Conservation (phyloP, 208 protist genomes). For the Trichomonas gallinae region DNA sequence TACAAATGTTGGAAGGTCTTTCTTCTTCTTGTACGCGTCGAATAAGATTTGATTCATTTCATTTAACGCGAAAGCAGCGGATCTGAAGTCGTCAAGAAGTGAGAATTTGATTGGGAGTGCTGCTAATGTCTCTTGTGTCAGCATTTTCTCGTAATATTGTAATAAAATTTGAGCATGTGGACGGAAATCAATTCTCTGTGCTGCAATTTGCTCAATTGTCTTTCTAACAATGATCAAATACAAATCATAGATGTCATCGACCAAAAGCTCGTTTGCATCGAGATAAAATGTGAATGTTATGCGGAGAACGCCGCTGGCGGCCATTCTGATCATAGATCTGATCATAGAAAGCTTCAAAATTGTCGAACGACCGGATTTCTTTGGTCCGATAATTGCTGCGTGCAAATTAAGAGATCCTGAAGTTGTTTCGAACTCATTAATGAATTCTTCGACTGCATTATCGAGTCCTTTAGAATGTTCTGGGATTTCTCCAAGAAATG, state of each 20-base stretch:
- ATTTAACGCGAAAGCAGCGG: background rate
- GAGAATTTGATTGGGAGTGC: background rate
- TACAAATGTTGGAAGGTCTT: background rate
- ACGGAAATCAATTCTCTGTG: background rate
- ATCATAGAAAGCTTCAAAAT: background rate
- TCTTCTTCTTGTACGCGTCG: background rate
- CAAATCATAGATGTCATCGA: background rate
- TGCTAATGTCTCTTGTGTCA: background rate
- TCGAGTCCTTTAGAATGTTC: background rate
- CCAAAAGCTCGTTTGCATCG: background rate
- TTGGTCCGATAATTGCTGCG: background rate
- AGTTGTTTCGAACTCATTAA: background rate
- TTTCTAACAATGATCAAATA: background rate
- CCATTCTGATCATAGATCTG: background rate
- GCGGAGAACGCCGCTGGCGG: background rate
- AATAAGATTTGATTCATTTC: background rate
- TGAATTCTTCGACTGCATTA: background rate
- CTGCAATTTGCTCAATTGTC: background rate
- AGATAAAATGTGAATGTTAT: background rate
- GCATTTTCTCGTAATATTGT: background rate
- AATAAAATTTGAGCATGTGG: background rate
- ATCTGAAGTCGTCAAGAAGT: background rate
- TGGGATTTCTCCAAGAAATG: background rate
- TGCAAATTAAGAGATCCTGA: background rate
- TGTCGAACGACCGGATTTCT: background rate